These are phyloP conservation scores for Picea abies DNA, from an alignment of 83 land plant genomes.

Conservation along the genomic window DNA sequence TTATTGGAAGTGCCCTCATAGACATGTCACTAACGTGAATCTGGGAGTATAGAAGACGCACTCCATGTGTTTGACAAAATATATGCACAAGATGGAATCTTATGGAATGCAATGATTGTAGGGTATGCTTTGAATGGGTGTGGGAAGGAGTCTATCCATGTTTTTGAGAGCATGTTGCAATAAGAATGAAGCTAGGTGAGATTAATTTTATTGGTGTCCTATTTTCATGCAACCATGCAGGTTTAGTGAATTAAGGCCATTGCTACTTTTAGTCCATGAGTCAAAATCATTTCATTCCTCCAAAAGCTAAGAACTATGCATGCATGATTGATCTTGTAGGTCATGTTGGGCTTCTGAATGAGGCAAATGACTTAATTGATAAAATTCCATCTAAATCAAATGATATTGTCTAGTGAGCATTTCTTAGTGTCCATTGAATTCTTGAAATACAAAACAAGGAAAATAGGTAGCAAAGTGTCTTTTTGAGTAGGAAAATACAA, in stretches of 20 bases:
- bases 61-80: slow-evolving; percentile 3
- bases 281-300: slow-evolving; percentile 11
- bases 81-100: slow-evolving; percentile 5
- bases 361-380: slow-evolving; percentile 22
- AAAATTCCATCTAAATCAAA: slow-evolving; percentile 13
- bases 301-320: slow-evolving; percentile 19
- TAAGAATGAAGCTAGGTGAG: not conserved
- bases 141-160: not conserved
- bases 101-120: slow-evolving; percentile 19
- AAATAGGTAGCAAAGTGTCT: too few species aligned
- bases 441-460: not conserved
- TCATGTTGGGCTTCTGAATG: slow-evolving; percentile 17
- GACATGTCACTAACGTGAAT: not conserved
- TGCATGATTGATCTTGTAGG: slow-evolving; percentile 25
- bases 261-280: slow-evolving; percentile 5
- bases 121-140: slow-evolving; percentile 17
- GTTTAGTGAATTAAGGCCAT: slow-evolving; percentile 17
- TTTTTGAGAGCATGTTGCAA: slow-evolving; percentile 14
- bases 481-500: too few species aligned
- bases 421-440: slow-evolving; percentile 16
- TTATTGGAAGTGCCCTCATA: slow-evolving; percentile 10
- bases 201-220: slow-evolving; percentile 20
- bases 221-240: slow-evolving; percentile 22
- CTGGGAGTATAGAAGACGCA: slow-evolving; percentile 11
- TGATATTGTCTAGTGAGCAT: slow-evolving; percentile 7